These are phyloP conservation scores for Penicillium subrubescens DNA, from an alignment of 495 filamentous ascomycete genomes.

Conservation along the genomic window DNA sequence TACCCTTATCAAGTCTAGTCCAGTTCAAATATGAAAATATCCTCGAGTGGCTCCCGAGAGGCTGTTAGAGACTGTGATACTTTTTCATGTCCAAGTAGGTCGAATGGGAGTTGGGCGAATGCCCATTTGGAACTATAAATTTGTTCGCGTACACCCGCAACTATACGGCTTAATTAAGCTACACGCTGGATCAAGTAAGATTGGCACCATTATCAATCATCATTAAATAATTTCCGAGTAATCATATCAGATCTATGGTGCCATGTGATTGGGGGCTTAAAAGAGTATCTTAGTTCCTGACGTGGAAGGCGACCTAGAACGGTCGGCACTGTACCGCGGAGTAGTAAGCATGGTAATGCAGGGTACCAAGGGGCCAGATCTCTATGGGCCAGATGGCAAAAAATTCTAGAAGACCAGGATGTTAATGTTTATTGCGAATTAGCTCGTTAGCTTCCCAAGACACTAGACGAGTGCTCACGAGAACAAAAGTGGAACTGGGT, in stretches of 20 bases:
- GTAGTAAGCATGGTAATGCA: neutral
- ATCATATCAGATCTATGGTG: neutral
- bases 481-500: constrained; percentile 8
- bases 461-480: constrained; percentile 11
- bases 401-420: constrained; percentile 18
- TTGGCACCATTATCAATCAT: neutral
- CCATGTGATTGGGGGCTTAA: no score
- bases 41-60: no score
- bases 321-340: neutral
- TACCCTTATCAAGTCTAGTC: no score
- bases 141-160: neutral
- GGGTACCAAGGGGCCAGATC: neutral
- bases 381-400: neutral
- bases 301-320: no score
- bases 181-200: no score
- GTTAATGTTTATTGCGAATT: constrained; percentile 20
- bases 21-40: no score
- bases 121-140: neutral
- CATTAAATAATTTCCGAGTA: neutral
- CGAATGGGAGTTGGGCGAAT: neutral
- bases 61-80: no score
- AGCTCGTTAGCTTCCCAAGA: neutral
- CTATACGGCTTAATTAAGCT: neutral
- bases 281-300: no score
- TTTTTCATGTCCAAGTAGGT: neutral